These are phyloP conservation scores for Oxytropis ochrocephala DNA, from an alignment of 306 rosid species.

Conservation along the genomic window DNA sequence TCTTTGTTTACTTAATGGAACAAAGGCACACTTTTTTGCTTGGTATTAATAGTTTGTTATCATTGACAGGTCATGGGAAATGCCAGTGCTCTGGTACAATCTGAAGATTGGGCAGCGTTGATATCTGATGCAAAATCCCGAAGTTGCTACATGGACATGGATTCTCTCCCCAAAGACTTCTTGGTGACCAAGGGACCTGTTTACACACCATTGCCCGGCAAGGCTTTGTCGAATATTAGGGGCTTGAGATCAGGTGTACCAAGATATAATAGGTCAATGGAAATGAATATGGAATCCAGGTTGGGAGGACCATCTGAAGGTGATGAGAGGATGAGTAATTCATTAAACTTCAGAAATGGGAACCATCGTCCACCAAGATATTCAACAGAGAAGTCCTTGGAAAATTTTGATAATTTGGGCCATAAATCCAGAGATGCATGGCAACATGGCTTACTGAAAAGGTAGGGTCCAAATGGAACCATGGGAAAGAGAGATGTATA, in stretches of 20 bases:
- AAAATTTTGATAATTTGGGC: constrained; percentile 52
- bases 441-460: constrained; percentile 76
- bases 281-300: constrained; percentile 68
- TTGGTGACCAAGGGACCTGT: constrained; percentile 48
- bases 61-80: constrained; percentile 93
- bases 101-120: constrained; percentile 92
- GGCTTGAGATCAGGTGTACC: constrained; percentile 65
- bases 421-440: constrained; percentile 69
- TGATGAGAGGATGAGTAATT: constrained; percentile 56
- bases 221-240: constrained; percentile 56
- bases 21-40: background rate
- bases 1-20: background rate
- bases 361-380: constrained; percentile 49
- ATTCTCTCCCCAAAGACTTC: constrained; percentile 85
- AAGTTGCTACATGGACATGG: constrained; percentile 85
- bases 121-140: constrained; percentile 73
- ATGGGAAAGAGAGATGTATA: constrained; percentile 68
- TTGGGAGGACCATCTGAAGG: constrained; percentile 73
- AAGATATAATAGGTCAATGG: constrained; percentile 72
- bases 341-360: constrained; percentile 21
- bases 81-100: constrained; percentile 71
- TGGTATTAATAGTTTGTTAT: constrained; percentile 11
- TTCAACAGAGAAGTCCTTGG: constrained; percentile 54
- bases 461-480: constrained; percentile 58
- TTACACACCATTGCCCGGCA: constrained; percentile 55